These are phyloP conservation scores for Pseudogymnoascus sp. DNA, from an alignment of 2,329 filamentous ascomycete species.

Conservation along the genomic window DNA sequence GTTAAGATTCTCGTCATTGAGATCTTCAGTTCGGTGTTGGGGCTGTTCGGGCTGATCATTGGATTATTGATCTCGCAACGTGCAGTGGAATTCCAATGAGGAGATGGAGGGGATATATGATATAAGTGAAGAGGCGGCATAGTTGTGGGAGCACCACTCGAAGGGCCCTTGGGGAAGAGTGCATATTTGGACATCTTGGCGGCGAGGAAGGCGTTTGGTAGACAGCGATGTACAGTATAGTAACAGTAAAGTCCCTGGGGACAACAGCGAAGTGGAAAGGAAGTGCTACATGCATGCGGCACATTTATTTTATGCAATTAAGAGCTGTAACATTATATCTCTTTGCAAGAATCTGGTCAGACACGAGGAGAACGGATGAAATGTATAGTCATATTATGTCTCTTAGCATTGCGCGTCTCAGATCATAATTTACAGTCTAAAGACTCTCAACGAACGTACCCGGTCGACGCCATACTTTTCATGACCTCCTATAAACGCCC, in stretches of 20 bases:
- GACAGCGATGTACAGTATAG: constrained; percentile 8
- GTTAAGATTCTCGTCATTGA: constrained; percentile 99
- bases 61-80: constrained; percentile 83
- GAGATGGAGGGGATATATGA: not conserved
- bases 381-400: constrained; percentile 7
- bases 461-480: constrained; percentile 8
- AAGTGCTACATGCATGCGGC: not conserved
- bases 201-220: constrained; percentile 8
- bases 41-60: constrained; percentile 92
- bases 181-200: constrained; percentile 6
- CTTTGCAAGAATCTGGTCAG: not conserved
- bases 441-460: not conserved
- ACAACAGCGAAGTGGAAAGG: not conserved
- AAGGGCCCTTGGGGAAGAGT: not conserved
- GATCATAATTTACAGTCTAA: constrained; percentile 8
- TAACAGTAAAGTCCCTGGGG: constrained; percentile 1
- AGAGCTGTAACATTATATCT: not conserved
- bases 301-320: constrained; percentile 6
- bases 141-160: not conserved
- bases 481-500: constrained; percentile 5
- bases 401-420: constrained; percentile 4
- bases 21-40: constrained; percentile 96
- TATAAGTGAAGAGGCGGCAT: not conserved
- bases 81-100: constrained; percentile 60
- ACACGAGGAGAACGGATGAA: not conserved